phyloP scores from a whole-genome alignment of 2,329 filamentous ascomycete species.

The Chrysosporium queenslandicum region DNA sequence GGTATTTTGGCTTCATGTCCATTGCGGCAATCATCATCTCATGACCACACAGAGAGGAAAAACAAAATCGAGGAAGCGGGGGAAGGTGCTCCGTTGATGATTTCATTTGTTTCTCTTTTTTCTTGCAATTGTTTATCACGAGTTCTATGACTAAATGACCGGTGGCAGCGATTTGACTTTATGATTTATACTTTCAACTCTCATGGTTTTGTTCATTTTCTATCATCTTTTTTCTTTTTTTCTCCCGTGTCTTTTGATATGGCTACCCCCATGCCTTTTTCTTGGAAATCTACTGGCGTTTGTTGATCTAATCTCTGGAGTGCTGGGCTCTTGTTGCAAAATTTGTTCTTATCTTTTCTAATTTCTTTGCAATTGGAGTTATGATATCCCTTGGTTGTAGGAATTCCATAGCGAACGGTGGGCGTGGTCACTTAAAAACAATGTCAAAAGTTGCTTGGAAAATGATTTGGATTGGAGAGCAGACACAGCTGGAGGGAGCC shows the following conservation, averaged over 20 bases:
- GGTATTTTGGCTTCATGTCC: constrained; percentile 35
- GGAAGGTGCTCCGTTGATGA: no score
- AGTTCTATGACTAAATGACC: background rate
- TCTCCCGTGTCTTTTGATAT: constrained; percentile 8
- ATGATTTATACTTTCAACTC: no score
- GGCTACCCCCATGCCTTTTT: background rate
- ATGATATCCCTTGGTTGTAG: no score
- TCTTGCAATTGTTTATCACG: background rate
- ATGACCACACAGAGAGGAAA: constrained; percentile 16
- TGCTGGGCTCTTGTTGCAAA: background rate
- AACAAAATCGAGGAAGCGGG: background rate
- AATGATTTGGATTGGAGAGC: no score
- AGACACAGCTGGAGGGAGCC: no score
- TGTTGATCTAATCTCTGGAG: background rate
- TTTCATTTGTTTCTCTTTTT: background rate
- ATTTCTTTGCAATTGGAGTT: no score
- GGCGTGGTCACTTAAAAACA: no score
- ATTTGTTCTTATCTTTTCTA: no score
- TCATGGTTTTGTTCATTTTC: background rate
- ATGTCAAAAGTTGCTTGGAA: no score
- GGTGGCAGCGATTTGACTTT: background rate
- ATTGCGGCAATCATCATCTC: constrained; percentile 32
- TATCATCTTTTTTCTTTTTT: background rate
- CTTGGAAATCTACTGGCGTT: background rate
- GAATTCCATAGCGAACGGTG: no score